phyloP scores from a whole-genome alignment of 257 asterid species.

The Gardenia jasminoides region DNA sequence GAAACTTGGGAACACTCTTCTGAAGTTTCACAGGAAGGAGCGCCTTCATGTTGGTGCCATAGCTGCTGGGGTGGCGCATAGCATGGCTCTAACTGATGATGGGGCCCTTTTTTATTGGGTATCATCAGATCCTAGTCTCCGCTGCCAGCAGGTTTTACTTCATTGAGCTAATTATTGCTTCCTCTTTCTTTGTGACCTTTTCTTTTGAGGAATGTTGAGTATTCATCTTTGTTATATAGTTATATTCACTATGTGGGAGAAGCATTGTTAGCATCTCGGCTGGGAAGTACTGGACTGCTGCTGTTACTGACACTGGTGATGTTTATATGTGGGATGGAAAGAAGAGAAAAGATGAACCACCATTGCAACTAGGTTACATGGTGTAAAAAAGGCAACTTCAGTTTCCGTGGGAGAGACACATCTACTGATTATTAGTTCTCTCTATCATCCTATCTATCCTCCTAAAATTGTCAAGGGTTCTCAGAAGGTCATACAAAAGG shows the following conservation, averaged over 20 bases:
- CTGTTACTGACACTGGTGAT: slow-evolving; percentile 84
- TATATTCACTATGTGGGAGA: slow-evolving; percentile 67
- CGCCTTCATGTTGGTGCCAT: slow-evolving; percentile 72
- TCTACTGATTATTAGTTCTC: slow-evolving; percentile 67
- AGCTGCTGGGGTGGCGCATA: slow-evolving; percentile 90
- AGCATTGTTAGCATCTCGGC: slow-evolving; percentile 67
- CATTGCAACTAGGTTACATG: slow-evolving; percentile 69
- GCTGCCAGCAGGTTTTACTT: slow-evolving; percentile 65
- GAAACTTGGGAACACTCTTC: slow-evolving; percentile 57
- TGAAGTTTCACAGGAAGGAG: slow-evolving; percentile 82
- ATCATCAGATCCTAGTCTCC: slow-evolving; percentile 80
- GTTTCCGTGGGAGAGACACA: slow-evolving; percentile 98
- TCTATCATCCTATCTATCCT: slow-evolving; percentile 74
- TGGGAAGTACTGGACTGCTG: slow-evolving; percentile 96
- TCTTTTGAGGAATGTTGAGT: slow-evolving; percentile 9
- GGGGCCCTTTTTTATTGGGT: slow-evolving; percentile 92
- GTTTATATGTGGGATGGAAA: slow-evolving; percentile 90
- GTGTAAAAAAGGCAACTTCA: slow-evolving; percentile 88
- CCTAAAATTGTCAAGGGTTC: slow-evolving; percentile 28
- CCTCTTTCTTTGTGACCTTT: slow-evolving; percentile 3
- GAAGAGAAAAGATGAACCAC: slow-evolving; percentile 56
- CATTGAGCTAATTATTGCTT: not conserved
- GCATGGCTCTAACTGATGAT: slow-evolving; percentile 85
- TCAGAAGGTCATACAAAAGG: slow-evolving; percentile 31
- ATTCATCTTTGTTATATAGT: slow-evolving; percentile 38